Conservation (phyloP, 2,329 filamentous ascomycete genomes). For the Cercospora citrullina region DNA sequence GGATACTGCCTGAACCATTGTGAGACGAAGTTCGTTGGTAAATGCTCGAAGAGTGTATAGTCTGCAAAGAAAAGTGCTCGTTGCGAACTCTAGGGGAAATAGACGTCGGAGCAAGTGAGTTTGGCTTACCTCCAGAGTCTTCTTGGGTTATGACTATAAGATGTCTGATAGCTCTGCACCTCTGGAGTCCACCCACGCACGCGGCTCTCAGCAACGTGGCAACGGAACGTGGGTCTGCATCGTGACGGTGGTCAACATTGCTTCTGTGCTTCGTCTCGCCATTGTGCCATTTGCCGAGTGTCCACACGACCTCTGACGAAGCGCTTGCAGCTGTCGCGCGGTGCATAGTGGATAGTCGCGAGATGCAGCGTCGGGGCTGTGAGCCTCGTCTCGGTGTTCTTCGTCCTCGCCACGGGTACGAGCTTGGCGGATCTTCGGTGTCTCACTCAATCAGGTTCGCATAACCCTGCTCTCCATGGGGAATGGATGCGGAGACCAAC, state of each 20-base stretch:
- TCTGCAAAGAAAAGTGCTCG: not conserved
- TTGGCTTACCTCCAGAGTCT: not conserved
- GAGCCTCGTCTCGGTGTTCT: slow-evolving; percentile 3
- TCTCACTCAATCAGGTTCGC: not conserved
- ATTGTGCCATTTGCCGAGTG: not conserved
- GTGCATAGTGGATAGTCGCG: not conserved
- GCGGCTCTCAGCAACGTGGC: not conserved
- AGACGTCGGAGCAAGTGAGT: not conserved
- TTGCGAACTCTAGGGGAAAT: not conserved
- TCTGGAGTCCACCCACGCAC: not conserved
- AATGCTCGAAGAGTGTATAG: not conserved
- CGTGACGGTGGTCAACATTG: not conserved
- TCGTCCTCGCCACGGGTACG: not conserved
- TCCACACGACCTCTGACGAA: not conserved
- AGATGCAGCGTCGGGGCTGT: not conserved
- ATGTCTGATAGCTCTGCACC: not conserved
- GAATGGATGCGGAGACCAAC: not conserved
- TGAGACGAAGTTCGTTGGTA: not conserved
- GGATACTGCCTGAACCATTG: slow-evolving; percentile 31
- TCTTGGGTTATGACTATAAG: not conserved
- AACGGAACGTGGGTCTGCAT: not conserved
- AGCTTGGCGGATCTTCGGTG: not conserved
- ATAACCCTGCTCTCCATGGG: not conserved
- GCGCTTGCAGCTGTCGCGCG: not conserved
- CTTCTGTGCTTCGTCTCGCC: not conserved